Conservation (phyloP, 2,329 filamentous ascomycete genomes). For the Byssothecium circinans region DNA sequence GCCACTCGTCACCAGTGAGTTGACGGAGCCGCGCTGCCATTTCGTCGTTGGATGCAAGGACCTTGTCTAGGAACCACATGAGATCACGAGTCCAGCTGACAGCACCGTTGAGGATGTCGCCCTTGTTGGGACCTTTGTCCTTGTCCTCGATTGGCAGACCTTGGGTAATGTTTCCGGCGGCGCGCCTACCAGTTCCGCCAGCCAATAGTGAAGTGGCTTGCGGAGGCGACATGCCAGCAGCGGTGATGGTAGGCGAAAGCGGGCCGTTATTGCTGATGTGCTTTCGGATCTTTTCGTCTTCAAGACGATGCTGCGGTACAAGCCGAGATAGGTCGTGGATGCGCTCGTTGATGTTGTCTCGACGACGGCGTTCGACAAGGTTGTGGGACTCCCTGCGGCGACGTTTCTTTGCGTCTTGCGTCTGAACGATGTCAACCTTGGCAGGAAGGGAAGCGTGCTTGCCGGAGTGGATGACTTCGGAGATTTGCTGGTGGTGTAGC, state of each 20-base stretch:
- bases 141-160: conserved; percentile 94
- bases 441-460: conserved; percentile 86
- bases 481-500: conserved; percentile 75
- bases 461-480: conserved; percentile 80
- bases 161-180: conserved; percentile 84
- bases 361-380: conserved; percentile 86
- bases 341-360: conserved; percentile 98
- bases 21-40: conserved; percentile 68
- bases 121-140: conserved; percentile 98
- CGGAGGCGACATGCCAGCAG: conserved; percentile 68
- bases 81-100: conserved; percentile 97
- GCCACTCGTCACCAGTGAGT: conserved; percentile 39
- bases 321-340: conserved; percentile 95
- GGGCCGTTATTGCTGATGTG: conserved; percentile 90
- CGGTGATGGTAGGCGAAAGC: conserved; percentile 77
- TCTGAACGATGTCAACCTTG: conserved; percentile 71
- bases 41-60: conserved; percentile 86
- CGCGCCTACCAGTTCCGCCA: conserved; percentile 79
- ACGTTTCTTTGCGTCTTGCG: conserved; percentile 91
- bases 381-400: conserved; percentile 93
- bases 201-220: conserved; percentile 85
- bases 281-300: conserved; percentile 96
- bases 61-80: conserved; percentile 93
- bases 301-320: conserved; percentile 86
- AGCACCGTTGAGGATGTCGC: conserved; percentile 94